Percentiles rank a stretch among this genome's conserved stretches.
phyloP scores from a whole-genome alignment of 345 rosid genomes.

The Arabis hirsuta region DNA sequence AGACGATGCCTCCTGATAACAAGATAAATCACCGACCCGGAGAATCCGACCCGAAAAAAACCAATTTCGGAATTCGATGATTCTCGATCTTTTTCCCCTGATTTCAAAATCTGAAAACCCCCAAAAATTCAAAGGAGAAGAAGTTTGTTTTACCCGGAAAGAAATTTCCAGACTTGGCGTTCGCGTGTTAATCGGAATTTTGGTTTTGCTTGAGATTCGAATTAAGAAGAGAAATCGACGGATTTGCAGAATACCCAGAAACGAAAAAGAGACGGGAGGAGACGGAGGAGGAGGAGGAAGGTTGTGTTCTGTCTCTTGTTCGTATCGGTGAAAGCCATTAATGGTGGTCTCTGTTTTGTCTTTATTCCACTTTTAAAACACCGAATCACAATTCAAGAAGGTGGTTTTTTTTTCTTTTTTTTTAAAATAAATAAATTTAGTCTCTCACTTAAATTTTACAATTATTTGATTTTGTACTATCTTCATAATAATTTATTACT shows the following conservation, averaged over 20 bases:
- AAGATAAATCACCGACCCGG: conserved; percentile 12
- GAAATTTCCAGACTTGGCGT: conserved; percentile 23
- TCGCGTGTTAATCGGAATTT: background rate
- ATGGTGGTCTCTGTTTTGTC: conserved; percentile 51
- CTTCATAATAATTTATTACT: conserved; percentile 14
- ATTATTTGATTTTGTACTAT: conserved; percentile 36
- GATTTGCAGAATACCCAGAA: background rate
- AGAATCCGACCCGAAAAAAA: conserved; percentile 15
- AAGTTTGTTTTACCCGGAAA: conserved; percentile 26
- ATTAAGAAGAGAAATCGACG: background rate
- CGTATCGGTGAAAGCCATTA: conserved; percentile 48
- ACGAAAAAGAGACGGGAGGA: conserved; percentile 31
- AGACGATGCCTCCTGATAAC: background rate
- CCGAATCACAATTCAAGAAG: conserved; percentile 46
- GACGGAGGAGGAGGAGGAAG: conserved; percentile 18
- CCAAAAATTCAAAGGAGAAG: conserved; percentile 10
- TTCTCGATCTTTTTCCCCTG: conserved; percentile 13
- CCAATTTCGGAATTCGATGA: conserved; percentile 12
- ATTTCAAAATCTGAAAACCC: background rate
- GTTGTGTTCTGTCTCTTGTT: conserved; percentile 45
- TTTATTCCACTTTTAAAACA: conserved; percentile 45
- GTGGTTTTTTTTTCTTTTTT: conserved; percentile 24
- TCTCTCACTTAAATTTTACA: conserved; percentile 5
- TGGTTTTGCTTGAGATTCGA: conserved; percentile 28
- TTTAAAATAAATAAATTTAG: background rate